A percentile compares a stretch with the other conserved stretches of the same genome.
phyloP scores from a whole-genome alignment of 192 early-diverging fungal species.

The Umbelopsis ramanniana region DNA sequence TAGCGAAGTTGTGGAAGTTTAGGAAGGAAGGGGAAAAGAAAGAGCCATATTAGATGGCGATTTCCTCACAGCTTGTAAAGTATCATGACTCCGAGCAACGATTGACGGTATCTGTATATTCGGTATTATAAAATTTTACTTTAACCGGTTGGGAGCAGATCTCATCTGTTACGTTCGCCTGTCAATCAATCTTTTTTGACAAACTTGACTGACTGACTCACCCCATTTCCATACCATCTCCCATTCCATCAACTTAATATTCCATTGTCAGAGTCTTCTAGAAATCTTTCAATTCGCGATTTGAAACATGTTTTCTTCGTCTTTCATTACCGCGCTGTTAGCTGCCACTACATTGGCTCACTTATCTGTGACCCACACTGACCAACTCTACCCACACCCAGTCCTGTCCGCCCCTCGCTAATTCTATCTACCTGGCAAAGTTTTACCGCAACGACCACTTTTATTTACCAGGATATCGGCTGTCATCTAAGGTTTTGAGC shows the following conservation, averaged over 20 bases:
- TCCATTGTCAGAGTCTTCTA: not conserved
- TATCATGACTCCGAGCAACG: slow-evolving; percentile 18
- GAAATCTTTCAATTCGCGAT: too few relatives aligned
- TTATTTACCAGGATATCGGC: not conserved
- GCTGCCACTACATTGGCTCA: not conserved
- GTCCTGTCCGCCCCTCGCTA: too few relatives aligned
- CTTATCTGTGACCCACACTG: not conserved
- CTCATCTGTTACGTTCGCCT: slow-evolving; percentile 14
- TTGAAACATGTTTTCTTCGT: too few relatives aligned
- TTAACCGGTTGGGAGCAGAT: slow-evolving; percentile 12
- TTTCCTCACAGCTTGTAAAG: slow-evolving; percentile 6
- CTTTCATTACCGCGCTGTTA: too few relatives aligned
- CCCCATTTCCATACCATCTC: not conserved
- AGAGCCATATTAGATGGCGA: slow-evolving; percentile 18
- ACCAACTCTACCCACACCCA: too few relatives aligned
- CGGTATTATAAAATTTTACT: slow-evolving; percentile 18
- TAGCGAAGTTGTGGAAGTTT: not conserved
- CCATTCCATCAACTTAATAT: not conserved
- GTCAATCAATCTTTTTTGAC: slow-evolving; percentile 24
- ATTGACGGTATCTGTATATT: slow-evolving; percentile 23
- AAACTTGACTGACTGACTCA: slow-evolving; percentile 14
- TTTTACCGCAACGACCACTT: too few relatives aligned
- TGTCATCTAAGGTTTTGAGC: not conserved
- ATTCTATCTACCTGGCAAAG: too few relatives aligned
- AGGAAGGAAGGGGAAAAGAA: slow-evolving; percentile 12